These are phyloP conservation scores for Stephania yunnanensis DNA, from an alignment of 164 flowering plant species.

Conservation along the genomic window DNA sequence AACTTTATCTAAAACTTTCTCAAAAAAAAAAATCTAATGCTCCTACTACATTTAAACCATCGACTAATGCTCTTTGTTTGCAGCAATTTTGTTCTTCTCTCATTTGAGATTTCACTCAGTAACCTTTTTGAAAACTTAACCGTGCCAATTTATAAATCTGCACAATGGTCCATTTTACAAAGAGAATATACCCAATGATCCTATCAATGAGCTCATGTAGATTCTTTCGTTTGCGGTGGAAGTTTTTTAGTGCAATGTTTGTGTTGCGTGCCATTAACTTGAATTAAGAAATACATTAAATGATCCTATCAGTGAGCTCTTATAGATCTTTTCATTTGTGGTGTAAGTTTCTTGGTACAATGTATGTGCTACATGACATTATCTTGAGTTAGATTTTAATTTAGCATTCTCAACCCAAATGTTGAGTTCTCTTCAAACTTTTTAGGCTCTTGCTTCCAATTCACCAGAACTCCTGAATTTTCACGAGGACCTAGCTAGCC, in stretches of 20 bases:
- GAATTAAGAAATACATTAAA: no score
- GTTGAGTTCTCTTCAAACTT: background rate
- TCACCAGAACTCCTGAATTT: conserved; percentile 66
- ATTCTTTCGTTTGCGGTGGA: background rate
- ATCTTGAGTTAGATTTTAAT: background rate
- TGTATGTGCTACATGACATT: background rate
- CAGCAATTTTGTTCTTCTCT: background rate
- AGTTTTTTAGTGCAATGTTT: background rate
- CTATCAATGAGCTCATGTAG: background rate
- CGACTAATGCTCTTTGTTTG: background rate
- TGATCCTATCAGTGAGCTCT: background rate
- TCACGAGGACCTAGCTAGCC: conserved; percentile 57
- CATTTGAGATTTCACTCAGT: background rate
- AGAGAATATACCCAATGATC: background rate
- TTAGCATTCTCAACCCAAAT: conserved; percentile 3
- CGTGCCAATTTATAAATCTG: background rate
- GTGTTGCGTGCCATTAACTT: no score
- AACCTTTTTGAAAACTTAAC: background rate
- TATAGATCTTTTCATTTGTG: background rate
- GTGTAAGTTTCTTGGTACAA: background rate
- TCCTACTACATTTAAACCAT: background rate
- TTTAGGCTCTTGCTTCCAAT: conserved; percentile 63
- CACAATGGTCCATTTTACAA: background rate
- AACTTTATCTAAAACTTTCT: no score
- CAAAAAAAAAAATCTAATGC: background rate